Evolutionary conservation across 2,329 filamentous ascomycete species (phyloP).

Genomic region (Rutstroemia sp.): DNA sequence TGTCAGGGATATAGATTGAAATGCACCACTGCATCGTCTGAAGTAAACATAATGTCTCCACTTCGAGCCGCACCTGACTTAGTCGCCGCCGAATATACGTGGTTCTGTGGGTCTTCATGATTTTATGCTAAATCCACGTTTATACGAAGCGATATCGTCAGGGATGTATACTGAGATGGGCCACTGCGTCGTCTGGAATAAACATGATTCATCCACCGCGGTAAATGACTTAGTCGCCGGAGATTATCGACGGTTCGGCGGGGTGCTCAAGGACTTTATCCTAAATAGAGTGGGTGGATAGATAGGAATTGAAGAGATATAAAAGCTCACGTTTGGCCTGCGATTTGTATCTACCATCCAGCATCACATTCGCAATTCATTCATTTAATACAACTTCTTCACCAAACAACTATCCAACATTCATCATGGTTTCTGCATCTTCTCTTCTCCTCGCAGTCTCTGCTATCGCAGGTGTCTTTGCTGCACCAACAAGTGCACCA

Average conservation of each 20-base stretch:
- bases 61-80: no score
- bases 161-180: background rate
- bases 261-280: background rate
- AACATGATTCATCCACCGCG: background rate
- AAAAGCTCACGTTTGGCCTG: background rate
- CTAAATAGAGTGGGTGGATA: background rate
- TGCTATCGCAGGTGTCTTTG: slow-evolving; percentile 3
- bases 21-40: no score
- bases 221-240: background rate
- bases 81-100: no score
- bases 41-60: no score
- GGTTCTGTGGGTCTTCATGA: no score
- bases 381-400: background rate
- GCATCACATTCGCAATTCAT: background rate
- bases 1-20: no score
- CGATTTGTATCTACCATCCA: background rate
- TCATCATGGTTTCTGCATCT: slow-evolving; percentile 2
- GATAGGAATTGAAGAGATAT: background rate
- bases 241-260: background rate
- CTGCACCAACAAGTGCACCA: slow-evolving; percentile 1
- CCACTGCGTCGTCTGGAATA: background rate
- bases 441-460: slow-evolving; percentile 4
- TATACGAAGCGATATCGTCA: background rate
- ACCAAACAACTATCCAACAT: background rate
- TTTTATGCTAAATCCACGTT: no score